Evolutionary conservation across 2,329 filamentous ascomycete genomes (phyloP).

Genomic region (Lithohypha guttulata): DNA sequence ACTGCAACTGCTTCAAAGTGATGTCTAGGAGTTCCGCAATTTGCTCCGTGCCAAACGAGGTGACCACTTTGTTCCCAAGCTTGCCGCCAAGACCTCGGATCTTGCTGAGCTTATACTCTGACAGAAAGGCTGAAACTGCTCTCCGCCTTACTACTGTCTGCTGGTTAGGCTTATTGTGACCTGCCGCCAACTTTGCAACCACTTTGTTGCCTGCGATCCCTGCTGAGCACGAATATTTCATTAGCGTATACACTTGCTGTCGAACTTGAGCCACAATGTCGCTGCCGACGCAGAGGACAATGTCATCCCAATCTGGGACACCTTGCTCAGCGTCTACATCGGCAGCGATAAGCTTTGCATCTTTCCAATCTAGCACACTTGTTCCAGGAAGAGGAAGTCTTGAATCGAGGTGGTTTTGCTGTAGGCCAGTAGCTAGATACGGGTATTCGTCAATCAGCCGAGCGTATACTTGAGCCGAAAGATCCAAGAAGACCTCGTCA

Average conservation of each 20-base stretch:
- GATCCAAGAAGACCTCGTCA: conserved; percentile 86
- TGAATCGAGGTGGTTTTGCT: conserved; percentile 38
- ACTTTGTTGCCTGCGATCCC: conserved; percentile 86
- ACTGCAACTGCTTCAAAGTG: conserved; percentile 62
- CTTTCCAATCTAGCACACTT: conserved; percentile 70
- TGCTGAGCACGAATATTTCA: conserved; percentile 83
- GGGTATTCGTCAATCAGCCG: conserved; percentile 65
- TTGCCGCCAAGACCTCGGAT: conserved; percentile 88
- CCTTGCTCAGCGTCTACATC: conserved; percentile 63
- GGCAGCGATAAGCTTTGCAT: conserved; percentile 69
- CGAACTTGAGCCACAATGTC: conserved; percentile 75
- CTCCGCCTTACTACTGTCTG: conserved; percentile 87
- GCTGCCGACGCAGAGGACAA: conserved; percentile 71
- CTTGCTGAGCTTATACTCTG: conserved; percentile 81
- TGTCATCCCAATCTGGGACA: conserved; percentile 91
- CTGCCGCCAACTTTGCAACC: conserved; percentile 82
- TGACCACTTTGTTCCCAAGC: conserved; percentile 71
- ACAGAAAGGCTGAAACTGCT: conserved; percentile 65
- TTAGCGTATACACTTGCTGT: conserved; percentile 51
- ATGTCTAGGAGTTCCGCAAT: conserved; percentile 64
- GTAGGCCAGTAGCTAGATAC: conserved; percentile 54
- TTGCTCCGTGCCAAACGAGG: conserved; percentile 65
- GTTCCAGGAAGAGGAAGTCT: conserved; percentile 61
- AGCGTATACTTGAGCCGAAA: conserved; percentile 70
- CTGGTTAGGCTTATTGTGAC: conserved; percentile 79